A percentile compares a stretch with the other conserved stretches of the same genome.
phyloP scores from a whole-genome alignment of 2,329 filamentous ascomycete genomes.

The Basipetospora sp. region DNA sequence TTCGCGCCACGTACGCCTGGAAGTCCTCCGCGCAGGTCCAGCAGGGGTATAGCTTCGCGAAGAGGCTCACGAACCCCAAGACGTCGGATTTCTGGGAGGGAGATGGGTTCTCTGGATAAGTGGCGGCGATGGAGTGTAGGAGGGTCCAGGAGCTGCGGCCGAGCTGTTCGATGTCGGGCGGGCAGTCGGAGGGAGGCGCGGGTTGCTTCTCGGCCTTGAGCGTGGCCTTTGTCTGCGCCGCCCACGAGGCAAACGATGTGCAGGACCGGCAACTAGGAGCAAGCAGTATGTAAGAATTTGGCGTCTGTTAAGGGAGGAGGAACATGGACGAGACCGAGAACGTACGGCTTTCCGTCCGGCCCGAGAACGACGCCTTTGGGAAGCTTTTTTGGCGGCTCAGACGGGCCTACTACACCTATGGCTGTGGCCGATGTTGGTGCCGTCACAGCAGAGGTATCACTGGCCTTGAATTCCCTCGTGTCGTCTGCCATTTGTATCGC shows the following conservation, averaged over 20 bases:
- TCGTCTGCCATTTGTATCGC: constrained; percentile 29
- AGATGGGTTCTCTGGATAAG: constrained; percentile 61
- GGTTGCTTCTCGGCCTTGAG: constrained; percentile 13
- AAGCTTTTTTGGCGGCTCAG: constrained; percentile 32
- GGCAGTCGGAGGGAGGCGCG: constrained; percentile 50
- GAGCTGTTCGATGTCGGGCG: constrained; percentile 74
- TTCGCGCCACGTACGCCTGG: constrained; percentile 59
- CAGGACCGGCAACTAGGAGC: constrained; percentile 52
- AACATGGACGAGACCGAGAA: constrained; percentile 7
- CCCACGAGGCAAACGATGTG: constrained; percentile 51
- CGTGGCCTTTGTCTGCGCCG: constrained; percentile 34
- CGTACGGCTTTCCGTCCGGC: constrained; percentile 74
- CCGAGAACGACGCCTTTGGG: constrained; percentile 62
- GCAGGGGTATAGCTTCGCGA: constrained; percentile 83
- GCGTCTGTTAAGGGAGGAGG: no score
- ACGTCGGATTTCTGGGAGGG: constrained; percentile 60
- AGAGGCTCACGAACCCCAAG: constrained; percentile 60
- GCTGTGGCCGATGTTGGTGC: constrained; percentile 10
- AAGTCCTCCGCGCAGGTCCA: constrained; percentile 94
- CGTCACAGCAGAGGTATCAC: constrained; percentile 8
- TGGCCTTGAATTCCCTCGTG: constrained; percentile 16
- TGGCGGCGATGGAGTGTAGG: constrained; percentile 77
- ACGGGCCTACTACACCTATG: constrained; percentile 11
- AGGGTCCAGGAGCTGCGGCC: constrained; percentile 87
- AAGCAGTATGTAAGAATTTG: not conserved